Evolutionary conservation across 306 rosid species (phyloP), one percentile per base, ranked within the genome.

Genomic region (Senna siamea): DNA sequence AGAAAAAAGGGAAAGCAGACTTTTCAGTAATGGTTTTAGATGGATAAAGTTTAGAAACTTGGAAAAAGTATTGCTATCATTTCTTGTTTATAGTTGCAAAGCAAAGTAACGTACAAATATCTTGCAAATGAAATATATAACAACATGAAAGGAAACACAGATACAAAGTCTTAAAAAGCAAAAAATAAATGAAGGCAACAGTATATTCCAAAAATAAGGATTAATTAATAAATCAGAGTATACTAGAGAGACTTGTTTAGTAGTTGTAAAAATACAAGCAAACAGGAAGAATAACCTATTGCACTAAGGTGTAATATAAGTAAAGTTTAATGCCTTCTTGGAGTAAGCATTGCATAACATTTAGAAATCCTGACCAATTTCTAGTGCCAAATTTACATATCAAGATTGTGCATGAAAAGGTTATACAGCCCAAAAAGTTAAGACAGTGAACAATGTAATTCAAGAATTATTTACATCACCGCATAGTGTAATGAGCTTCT

Each of bases 401-500:
- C 20, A 20, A 43, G 43, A 60, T 74, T 69, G 34, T 50, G 63
- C 53, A 56, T 69, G 44, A 51, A 62, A 44, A 34, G 7, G 46
- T n/a, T 46, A n/a, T 53, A 35, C 30, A 23, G 19, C 15, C 54
- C 19, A 40, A 10, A 17, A 60, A 20, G 67, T 38, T 22, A 34
- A 53, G 70, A 80, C 28, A 23, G 9, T 62, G 23, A 51, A 41
- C 13, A 20, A 66, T 58, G 66, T 35, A 66, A 76, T 72, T 40
- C 9, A 0, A 50, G 58, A 67, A 68, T 54, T 44, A 14, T 13
- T 20, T 72, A 41, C 23, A 53, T 15, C 52, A 60, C 44, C 28
- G 30, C 41, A 54, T 28, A 58, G 23, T n/a, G 14, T 51, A 70
- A 15, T 63, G 53, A 57, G 47, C 50, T 77, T 60, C 48, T 66